Evolutionary conservation across 129 eudicot species (phyloP), one percentile per base, ranked within the genome.

Genomic region (Tagetes erecta): DNA sequence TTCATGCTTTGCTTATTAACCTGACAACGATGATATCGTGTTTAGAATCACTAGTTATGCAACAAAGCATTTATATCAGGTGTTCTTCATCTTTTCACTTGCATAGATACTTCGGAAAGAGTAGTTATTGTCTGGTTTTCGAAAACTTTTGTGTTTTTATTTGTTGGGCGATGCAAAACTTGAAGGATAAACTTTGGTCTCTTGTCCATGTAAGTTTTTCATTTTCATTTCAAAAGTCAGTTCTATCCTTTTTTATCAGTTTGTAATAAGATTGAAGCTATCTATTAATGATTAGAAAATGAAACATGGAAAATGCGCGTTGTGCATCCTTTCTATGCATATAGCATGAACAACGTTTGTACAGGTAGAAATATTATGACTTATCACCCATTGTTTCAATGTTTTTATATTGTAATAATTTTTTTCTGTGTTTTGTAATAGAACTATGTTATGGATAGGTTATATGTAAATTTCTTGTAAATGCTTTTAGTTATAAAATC

Each of bases 151-250:
- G 52, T 46, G 64, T 30, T 79, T 50, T 55, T 65, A 64, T 72
- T 69, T 14, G 51, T 42, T 79, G 63, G 79, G 63, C 66, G 78
- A 73, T 79, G 70, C 52, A 38, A 66, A 66, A 56, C 37, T 72
- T 73, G 69, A 73, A 65, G 69, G 64, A 59, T 65, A 79, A 79
- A 79, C 44, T 79, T 9, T 65, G 20, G 44, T 79, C 78, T 73
- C 46, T 72, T 55, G 45, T 79, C 62, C 53, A 45, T 72, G 83
- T 73, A 79, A 79, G 83, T 79, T 65, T 71, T 50, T 71, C n/a
- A 71, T 40, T 49, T 39, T 41, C 50, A 10, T 45, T 64, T 5
- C 27, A 63, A 74, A 31, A 12, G 41, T 20, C 27, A 37, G 60
- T 59, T 73, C 67, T 11, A 52, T 53, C 12, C 2, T 68, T 67